These are phyloP conservation scores for Backusella parvicylindrica DNA, from an alignment of 192 early-diverging fungal genomes.

Conservation along the genomic window DNA sequence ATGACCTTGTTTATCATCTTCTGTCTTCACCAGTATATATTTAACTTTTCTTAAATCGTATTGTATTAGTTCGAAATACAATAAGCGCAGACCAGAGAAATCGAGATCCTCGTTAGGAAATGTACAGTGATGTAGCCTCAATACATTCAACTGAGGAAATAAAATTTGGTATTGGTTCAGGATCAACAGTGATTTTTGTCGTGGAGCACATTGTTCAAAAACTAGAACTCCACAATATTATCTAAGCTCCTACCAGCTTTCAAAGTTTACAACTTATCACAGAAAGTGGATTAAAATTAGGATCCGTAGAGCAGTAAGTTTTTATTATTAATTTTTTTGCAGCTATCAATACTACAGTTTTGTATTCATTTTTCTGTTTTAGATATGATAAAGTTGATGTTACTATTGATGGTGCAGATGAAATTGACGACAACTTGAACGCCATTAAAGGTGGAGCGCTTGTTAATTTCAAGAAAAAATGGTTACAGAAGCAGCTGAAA, in stretches of 20 bases:
- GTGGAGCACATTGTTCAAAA: slow-evolving; percentile 70
- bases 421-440: slow-evolving; percentile 77
- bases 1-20: no score
- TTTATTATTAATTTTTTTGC: slow-evolving; percentile 15
- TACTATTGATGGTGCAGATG: slow-evolving; percentile 86
- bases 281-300: slow-evolving; percentile 76
- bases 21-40: no score
- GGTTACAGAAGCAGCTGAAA: slow-evolving; percentile 78
- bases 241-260: slow-evolving; percentile 90
- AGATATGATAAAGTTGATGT: slow-evolving; percentile 55
- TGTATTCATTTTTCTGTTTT: background rate
- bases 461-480: slow-evolving; percentile 94
- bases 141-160: slow-evolving; percentile 12
- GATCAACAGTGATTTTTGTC: slow-evolving; percentile 84
- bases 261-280: slow-evolving; percentile 83
- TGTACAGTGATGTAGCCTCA: no score
- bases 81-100: no score
- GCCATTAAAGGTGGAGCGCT: slow-evolving; percentile 92
- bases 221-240: slow-evolving; percentile 61
- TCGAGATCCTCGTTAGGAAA: no score
- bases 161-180: slow-evolving; percentile 84
- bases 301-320: slow-evolving; percentile 67
- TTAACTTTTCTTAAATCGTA: no score
- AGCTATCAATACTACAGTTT: background rate
- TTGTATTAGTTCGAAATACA: no score